A percentile compares a stretch with the other conserved stretches of the same genome.
Conservation (phyloP, 495 filamentous ascomycete genomes). For the Aspergillus funiculosus region DNA sequence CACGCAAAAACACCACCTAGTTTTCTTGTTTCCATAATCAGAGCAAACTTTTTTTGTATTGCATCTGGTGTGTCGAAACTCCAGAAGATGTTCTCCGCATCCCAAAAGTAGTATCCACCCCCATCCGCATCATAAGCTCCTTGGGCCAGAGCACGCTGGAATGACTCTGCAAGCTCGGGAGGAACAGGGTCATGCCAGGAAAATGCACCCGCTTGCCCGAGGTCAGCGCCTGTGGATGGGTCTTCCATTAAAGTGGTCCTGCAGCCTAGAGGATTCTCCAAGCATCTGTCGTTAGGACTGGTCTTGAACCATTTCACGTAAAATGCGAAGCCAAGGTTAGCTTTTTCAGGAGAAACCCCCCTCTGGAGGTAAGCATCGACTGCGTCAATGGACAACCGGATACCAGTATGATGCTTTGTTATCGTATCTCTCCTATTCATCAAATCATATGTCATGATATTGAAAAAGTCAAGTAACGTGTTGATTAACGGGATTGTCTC, state of each 20-base stretch:
- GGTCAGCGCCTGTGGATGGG: constrained; percentile 27
- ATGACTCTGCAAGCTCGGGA: constrained; percentile 25
- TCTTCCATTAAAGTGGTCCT: constrained; percentile 53
- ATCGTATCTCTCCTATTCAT: constrained; percentile 68
- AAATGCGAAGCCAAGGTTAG: constrained; percentile 70
- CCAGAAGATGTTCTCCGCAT: constrained; percentile 60
- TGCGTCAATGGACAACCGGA: constrained; percentile 48
- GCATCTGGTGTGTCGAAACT: constrained; percentile 62
- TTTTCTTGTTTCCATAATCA: constrained; percentile 49
- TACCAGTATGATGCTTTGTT: constrained; percentile 62
- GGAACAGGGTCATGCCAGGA: constrained; percentile 38
- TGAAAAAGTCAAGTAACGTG: constrained; percentile 62
- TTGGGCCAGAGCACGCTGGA: constrained; percentile 43
- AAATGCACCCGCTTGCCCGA: constrained; percentile 34
- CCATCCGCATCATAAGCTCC: constrained; percentile 51
- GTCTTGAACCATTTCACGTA: constrained; percentile 70
- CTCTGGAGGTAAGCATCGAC: constrained; percentile 55
- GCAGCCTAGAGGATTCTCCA: constrained; percentile 53
- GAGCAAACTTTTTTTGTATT: constrained; percentile 56
- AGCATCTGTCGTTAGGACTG: constrained; percentile 40
- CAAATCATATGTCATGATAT: constrained; percentile 76
- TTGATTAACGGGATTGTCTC: constrained; percentile 57
- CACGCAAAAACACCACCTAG: constrained; percentile 68
- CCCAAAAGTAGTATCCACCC: constrained; percentile 67
- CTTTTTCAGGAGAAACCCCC: constrained; percentile 49